Base-by-base conservation (phyloP, 2,329 filamentous ascomycete species). In the Coniochaeta sp. region DNA sequence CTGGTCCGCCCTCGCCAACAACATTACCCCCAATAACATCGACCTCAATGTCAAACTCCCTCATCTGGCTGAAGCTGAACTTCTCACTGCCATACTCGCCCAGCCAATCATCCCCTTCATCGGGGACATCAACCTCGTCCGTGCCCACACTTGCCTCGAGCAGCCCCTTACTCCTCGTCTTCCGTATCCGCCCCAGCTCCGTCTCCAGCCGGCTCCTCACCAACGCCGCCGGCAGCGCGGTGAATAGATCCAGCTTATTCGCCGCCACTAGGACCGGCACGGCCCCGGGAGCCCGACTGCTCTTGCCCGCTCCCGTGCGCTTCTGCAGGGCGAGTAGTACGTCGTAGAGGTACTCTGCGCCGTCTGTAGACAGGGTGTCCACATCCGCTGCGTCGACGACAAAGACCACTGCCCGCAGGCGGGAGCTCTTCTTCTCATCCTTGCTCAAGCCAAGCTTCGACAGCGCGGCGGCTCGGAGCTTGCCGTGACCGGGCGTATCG, bases 221-320 rank as follows among this genome's bases (percentile, higher is more conserved):
- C 34, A 96, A 79, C 6, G 83, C 81, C 0, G 90, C 84, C 0
- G 95, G 95, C 58, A 97, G 77, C 8, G 93, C 91, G 0, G 95
- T 97, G 72, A 99, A 99, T 1, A 99, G 81, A 72, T 99, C 95
- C 71, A 92, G 83, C 81, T 99, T 99, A 76, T 98, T 99, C 59
- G 92, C 93, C 1, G 92, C 93, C 36, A 99, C 79, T 38, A 99
- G 81, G 8, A 99, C 81, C 0, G 90, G 87, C 9, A 95, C 81
- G 24, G 83, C 79, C 24, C 79, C 75, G 0, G 84, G 81, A 0
- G 78, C 79, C 67, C 85, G 87, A 67, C 70, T 73, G 50, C 68
- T 64, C 64, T 71, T 74, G 60, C 67, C 64, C 57, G 68, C 71
- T 34, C 67, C 67, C 59, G 66, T 68, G 12, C 88, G 82, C 74